Evolutionary conservation across 2,329 filamentous ascomycete genomes (phyloP).

Genomic region (Lizonia empirigonia): DNA sequence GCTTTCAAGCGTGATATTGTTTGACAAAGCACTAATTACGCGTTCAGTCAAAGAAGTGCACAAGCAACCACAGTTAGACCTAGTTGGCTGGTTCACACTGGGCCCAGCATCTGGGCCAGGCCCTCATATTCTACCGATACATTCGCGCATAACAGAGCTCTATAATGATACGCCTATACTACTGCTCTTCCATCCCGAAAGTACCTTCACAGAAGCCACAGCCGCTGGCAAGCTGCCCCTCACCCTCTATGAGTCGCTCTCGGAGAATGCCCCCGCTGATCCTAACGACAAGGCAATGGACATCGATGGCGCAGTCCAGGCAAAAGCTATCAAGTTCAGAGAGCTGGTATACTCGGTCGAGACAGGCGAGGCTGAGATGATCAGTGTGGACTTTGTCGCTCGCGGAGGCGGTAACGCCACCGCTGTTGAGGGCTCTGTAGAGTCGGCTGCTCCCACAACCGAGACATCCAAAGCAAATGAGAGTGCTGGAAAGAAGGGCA

Average conservation of each 20-base stretch:
- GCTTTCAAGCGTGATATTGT: too few relatives aligned
- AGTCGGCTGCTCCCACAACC: constrained; percentile 17
- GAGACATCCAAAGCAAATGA: constrained; percentile 45
- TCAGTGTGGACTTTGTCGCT: constrained; percentile 91
- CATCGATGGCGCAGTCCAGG: constrained; percentile 68
- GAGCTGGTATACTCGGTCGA: constrained; percentile 87
- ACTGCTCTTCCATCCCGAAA: constrained; percentile 80
- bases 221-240: constrained; percentile 83
- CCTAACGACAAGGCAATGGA: constrained; percentile 50
- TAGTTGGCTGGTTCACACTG: constrained; percentile 92
- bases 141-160: constrained; percentile 73
- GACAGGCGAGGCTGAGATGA: constrained; percentile 96
- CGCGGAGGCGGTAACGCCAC: constrained; percentile 82
- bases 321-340: constrained; percentile 69
- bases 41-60: constrained; percentile 81
- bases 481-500: constrained; percentile 56
- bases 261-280: constrained; percentile 40
- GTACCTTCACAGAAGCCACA: constrained; percentile 57
- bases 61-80: constrained; percentile 75
- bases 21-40: neutral
- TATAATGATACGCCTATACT: constrained; percentile 88
- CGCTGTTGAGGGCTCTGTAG: constrained; percentile 51
- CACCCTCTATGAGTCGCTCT: constrained; percentile 84
- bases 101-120: constrained; percentile 74
- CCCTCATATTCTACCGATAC: constrained; percentile 70